A percentile compares a stretch with the other conserved stretches of the same genome.
Conservation (phyloP, 1,139 yeast species). For the Scheffersomyces titani region DNA sequence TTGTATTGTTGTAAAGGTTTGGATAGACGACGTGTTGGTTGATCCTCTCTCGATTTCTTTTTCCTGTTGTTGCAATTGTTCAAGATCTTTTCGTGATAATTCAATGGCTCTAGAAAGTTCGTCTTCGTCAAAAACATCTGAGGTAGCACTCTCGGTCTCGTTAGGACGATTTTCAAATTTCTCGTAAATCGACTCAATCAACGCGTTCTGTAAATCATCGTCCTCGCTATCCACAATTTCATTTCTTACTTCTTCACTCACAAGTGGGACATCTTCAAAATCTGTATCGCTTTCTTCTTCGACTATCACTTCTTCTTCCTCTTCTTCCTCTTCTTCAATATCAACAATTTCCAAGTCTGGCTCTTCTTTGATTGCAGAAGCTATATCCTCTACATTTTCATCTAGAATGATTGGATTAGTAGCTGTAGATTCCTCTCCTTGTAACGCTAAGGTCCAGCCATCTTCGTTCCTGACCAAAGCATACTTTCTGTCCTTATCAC, state of each 20-base stretch:
- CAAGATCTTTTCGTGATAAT: slow-evolving; percentile 41
- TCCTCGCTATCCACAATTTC: slow-evolving; percentile 19
- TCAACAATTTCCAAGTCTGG: neutral
- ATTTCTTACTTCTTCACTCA: slow-evolving; percentile 6
- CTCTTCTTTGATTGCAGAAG: neutral
- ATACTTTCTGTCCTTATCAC: slow-evolving; percentile 79
- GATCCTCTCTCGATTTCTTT: neutral
- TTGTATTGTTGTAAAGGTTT: neutral
- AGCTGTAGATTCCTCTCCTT: slow-evolving; percentile 37
- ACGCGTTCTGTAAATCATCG: slow-evolving; percentile 29
- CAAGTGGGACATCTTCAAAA: slow-evolving; percentile 23
- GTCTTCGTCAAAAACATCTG: slow-evolving; percentile 23
- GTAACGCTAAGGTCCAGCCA: slow-evolving; percentile 85
- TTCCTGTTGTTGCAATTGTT: slow-evolving; percentile 20
- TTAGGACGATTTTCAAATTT: slow-evolving; percentile 17
- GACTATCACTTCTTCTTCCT: slow-evolving; percentile 14
- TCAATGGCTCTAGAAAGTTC: slow-evolving; percentile 51
- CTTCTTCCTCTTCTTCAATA: neutral
- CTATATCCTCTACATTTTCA: slow-evolving; percentile 26
- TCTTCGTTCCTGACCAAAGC: slow-evolving; percentile 72
- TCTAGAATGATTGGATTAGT: slow-evolving; percentile 48
- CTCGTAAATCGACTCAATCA: slow-evolving; percentile 40
- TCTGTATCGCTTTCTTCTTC: slow-evolving; percentile 22
- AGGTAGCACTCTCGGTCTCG: neutral
- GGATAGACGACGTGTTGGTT: neutral